Conservation (phyloP, 495 filamentous ascomycete species). For the Pyrenopolyporus hunteri region DNA sequence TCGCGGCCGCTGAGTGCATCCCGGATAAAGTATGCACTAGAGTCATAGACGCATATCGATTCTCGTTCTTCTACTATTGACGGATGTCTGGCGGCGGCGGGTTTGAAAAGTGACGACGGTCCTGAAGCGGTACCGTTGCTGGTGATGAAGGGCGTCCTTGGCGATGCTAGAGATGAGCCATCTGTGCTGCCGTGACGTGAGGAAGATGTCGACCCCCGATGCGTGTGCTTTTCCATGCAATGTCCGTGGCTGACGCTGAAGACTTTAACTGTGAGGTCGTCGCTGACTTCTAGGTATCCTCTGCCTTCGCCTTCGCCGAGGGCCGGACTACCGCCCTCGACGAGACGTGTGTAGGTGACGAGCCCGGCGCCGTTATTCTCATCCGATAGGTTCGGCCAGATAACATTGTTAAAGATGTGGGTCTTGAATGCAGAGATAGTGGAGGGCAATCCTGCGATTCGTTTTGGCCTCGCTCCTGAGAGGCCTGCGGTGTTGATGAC, state of each 20-base stretch:
- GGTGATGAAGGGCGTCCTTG: constrained; percentile 23
- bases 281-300: constrained; percentile 84
- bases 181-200: constrained; percentile 51
- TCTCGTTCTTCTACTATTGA: constrained; percentile 43
- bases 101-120: constrained; percentile 31
- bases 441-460: constrained; percentile 80
- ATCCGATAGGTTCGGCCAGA: constrained; percentile 97
- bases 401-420: constrained; percentile 96
- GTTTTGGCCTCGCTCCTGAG: constrained; percentile 75
- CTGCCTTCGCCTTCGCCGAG: constrained; percentile 74
- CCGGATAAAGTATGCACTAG: constrained; percentile 89
- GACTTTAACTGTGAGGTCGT: constrained; percentile 78
- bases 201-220: constrained; percentile 59
- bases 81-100: constrained; percentile 32
- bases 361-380: constrained; percentile 94
- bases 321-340: constrained; percentile 83
- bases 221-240: constrained; percentile 75
- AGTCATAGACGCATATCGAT: constrained; percentile 71
- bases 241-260: constrained; percentile 85
- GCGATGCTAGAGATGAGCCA: constrained; percentile 20
- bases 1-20: constrained; percentile 70
- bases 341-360: constrained; percentile 85
- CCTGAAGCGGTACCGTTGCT: constrained; percentile 28
- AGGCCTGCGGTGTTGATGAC: constrained; percentile 90
- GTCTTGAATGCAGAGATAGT: constrained; percentile 87